Conservation (phyloP, 2,329 filamentous ascomycete species). For the Microsporum audouinii region DNA sequence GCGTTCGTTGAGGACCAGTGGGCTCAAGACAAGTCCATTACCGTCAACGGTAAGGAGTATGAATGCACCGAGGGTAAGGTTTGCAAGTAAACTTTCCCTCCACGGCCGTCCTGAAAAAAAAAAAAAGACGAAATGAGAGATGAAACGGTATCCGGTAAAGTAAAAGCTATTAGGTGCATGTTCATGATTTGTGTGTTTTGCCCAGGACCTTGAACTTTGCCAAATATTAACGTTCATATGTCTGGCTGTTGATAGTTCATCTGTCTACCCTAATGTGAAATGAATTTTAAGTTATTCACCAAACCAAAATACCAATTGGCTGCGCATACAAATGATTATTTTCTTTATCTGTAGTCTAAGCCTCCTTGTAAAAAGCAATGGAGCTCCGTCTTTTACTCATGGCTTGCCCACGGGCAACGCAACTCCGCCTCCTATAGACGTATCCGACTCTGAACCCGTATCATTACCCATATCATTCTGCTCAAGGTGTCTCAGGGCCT, state of each 20-base stretch:
- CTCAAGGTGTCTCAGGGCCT: neutral
- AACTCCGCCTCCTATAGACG: neutral
- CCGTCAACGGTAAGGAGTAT: constrained; percentile 76
- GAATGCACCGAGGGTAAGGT: constrained; percentile 87
- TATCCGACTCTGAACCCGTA: neutral
- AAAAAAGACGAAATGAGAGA: neutral
- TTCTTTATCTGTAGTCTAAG: neutral
- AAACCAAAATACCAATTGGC: neutral
- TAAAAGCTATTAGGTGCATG: neutral
- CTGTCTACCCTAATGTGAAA: constrained; percentile 3
- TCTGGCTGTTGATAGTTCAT: neutral
- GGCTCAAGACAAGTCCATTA: constrained; percentile 80
- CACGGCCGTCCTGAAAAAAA: neutral
- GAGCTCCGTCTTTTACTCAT: neutral
- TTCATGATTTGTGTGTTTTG: neutral
- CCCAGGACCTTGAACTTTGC: neutral
- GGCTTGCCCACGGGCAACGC: neutral
- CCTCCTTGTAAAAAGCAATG: neutral
- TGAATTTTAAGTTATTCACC: neutral
- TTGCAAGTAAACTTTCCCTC: constrained; percentile 67
- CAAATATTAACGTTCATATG: neutral
- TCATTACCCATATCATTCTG: neutral
- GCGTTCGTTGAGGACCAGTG: constrained; percentile 78
- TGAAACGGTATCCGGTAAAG: neutral
- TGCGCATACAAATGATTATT: neutral